These are phyloP conservation scores for Epichloe brachyelytri DNA, from an alignment of 2,329 filamentous ascomycete species.

Conservation along the genomic window DNA sequence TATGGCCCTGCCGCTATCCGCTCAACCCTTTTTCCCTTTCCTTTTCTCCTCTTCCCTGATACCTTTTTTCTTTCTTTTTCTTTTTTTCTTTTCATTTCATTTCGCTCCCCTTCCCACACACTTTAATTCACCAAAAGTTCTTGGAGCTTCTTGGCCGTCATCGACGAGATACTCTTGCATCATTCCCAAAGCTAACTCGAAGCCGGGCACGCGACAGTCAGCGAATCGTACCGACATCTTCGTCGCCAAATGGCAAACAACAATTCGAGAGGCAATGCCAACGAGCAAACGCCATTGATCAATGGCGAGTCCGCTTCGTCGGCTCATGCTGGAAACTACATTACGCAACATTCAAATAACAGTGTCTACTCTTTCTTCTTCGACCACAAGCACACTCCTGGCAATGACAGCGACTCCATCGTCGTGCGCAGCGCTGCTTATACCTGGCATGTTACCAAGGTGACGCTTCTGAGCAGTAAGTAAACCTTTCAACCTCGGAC, in stretches of 20 bases:
- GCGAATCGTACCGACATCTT: slow-evolving; percentile 5
- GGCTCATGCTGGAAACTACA: slow-evolving; percentile 9
- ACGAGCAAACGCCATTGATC: slow-evolving; percentile 31
- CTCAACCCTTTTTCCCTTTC: not conserved
- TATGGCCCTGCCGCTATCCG: not conserved
- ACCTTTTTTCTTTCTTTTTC: no score
- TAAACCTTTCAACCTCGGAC: slow-evolving; percentile 8
- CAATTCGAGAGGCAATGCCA: slow-evolving; percentile 14
- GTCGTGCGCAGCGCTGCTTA: slow-evolving; percentile 33
- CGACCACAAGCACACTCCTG: slow-evolving; percentile 36
- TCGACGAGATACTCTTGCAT: not conserved
- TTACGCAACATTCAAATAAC: slow-evolving; percentile 11
- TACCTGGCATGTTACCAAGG: slow-evolving; percentile 42
- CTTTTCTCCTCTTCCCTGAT: not conserved
- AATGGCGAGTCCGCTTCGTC: slow-evolving; percentile 21
- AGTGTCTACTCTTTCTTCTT: slow-evolving; percentile 31
- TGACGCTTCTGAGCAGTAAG: slow-evolving; percentile 46
- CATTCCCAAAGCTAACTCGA: not conserved
- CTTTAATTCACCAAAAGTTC: not conserved
- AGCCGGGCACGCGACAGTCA: slow-evolving; percentile 1
- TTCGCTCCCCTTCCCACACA: not conserved
- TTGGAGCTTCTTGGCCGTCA: not conserved
- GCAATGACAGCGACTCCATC: slow-evolving; percentile 33
- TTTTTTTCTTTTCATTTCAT: no score
- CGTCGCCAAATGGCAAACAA: slow-evolving; percentile 21